A percentile compares a stretch with the other conserved stretches of the same genome.
phyloP scores from a whole-genome alignment of 495 filamentous ascomycete species.

The Podospora sp. region DNA sequence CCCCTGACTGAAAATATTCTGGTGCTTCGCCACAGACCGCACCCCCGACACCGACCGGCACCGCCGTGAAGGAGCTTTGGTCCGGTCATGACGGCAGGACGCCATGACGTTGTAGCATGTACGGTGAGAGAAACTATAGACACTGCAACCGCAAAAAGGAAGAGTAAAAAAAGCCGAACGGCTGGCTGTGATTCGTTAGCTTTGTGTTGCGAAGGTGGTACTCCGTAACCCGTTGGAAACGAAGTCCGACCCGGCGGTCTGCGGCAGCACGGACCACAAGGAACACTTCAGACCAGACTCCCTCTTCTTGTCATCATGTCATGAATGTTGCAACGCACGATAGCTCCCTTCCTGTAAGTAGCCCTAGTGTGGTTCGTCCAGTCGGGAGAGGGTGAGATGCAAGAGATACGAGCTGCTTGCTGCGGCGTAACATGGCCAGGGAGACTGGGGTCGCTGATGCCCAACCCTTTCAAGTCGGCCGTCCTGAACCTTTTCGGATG shows the following conservation, averaged over 20 bases:
- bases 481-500: not conserved
- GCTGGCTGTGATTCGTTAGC: not conserved
- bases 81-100: no score
- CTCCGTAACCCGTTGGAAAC: no score
- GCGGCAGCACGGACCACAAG: not conserved
- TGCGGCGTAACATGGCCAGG: slow-evolving; percentile 9
- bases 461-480: slow-evolving; percentile 2
- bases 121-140: not conserved
- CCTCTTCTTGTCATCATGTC: not conserved
- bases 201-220: not conserved
- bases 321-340: not conserved
- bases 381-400: not conserved
- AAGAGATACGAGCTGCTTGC: not conserved
- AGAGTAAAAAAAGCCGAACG: not conserved
- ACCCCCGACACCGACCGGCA: not conserved
- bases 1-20: not conserved
- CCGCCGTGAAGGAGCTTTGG: no score
- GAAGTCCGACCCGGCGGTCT: not conserved
- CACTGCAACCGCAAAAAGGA: not conserved
- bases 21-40: not conserved
- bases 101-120: not conserved
- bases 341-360: not conserved
- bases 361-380: not conserved
- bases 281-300: not conserved
- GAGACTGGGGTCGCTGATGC: slow-evolving; percentile 13